phyloP scores from a whole-genome alignment of 306 rosid genomes.

The Cyamopsis tetragonoloba region DNA sequence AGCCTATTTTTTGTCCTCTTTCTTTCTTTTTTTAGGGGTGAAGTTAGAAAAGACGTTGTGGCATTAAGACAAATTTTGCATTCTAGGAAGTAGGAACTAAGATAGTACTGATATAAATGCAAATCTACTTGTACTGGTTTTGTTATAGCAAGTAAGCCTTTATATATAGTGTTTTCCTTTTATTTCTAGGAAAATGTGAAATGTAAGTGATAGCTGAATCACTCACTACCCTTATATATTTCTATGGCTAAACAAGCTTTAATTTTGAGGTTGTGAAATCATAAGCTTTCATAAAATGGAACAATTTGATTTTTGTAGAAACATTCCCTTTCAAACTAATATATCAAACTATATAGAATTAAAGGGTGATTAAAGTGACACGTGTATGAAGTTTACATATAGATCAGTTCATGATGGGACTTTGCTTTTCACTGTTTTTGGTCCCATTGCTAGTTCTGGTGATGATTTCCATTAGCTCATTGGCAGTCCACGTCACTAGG shows the following conservation, averaged over 20 bases:
- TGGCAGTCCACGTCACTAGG: constrained; percentile 70
- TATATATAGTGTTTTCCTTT: neutral
- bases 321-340: neutral
- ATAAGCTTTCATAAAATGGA: neutral
- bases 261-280: neutral
- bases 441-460: neutral
- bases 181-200: too few species aligned
- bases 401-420: neutral
- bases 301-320: neutral
- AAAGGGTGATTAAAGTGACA: neutral
- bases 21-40: neutral
- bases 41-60: neutral
- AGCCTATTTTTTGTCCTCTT: neutral
- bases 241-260: constrained; percentile 8
- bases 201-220: too few species aligned
- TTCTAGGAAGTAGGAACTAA: neutral
- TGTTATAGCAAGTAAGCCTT: neutral
- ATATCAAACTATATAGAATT: neutral
- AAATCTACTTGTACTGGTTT: neutral
- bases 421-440: neutral
- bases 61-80: neutral
- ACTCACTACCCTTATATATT: too few species aligned
- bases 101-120: neutral
- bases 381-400: neutral
- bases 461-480: constrained; percentile 43